Percentiles rank a stretch among this genome's conserved stretches.
phyloP scores from a whole-genome alignment of 2,329 filamentous ascomycete genomes.

The Emmonsiellopsis sp. region DNA sequence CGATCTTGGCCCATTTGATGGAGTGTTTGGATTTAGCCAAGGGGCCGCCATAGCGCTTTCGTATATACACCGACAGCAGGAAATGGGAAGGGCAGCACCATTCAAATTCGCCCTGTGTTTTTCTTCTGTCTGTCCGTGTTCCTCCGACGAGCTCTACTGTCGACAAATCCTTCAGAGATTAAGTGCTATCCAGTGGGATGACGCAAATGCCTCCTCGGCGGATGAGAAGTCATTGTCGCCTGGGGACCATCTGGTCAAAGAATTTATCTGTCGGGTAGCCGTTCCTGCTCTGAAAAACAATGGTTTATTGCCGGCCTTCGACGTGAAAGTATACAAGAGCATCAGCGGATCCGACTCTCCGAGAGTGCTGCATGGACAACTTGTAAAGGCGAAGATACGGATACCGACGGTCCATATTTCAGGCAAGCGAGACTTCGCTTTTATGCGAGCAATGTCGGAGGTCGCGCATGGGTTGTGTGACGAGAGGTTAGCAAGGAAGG shows the following conservation, averaged over 20 bases:
- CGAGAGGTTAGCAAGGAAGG: background rate
- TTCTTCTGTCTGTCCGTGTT: slow-evolving; percentile 1
- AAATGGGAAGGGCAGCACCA: background rate
- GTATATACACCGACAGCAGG: background rate
- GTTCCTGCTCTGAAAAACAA: slow-evolving; percentile 1
- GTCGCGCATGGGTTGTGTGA: slow-evolving; percentile 7
- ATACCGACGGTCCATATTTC: slow-evolving; percentile 14
- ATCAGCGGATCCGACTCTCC: slow-evolving; percentile 2
- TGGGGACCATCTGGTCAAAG: slow-evolving; percentile 2
- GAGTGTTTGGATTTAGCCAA: slow-evolving; percentile 72
- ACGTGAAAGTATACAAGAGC: slow-evolving; percentile 4
- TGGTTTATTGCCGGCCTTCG: background rate
- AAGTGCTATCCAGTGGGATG: background rate
- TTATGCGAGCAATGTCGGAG: slow-evolving; percentile 7
- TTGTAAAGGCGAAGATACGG: slow-evolving; percentile 7
- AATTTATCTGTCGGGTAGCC: background rate
- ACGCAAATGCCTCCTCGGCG: background rate
- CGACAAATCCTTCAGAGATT: background rate
- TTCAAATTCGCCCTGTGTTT: slow-evolving; percentile 1
- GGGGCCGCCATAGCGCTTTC: slow-evolving; percentile 55
- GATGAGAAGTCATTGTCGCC: background rate
- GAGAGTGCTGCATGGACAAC: slow-evolving; percentile 6
- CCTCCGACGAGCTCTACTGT: slow-evolving; percentile 3
- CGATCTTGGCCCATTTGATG: slow-evolving; percentile 60
- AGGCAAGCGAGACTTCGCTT: slow-evolving; percentile 8